Base-by-base conservation (phyloP, 345 rosid genomes). In the Linum trigynum region DNA sequence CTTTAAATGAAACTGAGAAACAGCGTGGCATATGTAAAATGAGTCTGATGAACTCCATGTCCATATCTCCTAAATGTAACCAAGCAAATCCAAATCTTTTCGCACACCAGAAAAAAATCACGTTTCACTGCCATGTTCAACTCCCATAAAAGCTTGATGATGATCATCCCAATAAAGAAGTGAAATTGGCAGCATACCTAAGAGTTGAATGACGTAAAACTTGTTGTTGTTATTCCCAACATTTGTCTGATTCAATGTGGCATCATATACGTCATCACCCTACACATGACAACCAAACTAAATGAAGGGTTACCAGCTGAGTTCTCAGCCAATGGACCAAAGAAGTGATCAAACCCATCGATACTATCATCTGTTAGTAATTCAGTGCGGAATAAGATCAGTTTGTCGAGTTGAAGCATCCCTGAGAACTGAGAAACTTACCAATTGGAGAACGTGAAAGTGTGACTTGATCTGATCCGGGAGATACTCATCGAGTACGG, bases 211-310 rank as follows among this genome's bases (percentile, higher is more conserved):
- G 66, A 80, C 84, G 71, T 77, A 87, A 82, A 87, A 87, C 75
- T 89, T 92, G 85, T 92, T 87, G 63, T 89, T 92, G 71, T 89
- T 89, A 51, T 73, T 72, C 66, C 82, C 84, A 57, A 86, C 78
- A 75, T 89, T 84, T 58, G 96, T 87, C 76, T 92, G 96, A 70
- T 89, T 92, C 71, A 89, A 76, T 81, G 84, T 84, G 38, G 92
- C 95, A 80, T 89, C 96, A 72, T 86, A 92, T 51, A 87, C 64
- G 70, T 81, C 87, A 75, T 80, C 83, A 69, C 81, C 91, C 98
- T 87, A 84, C 74, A 85, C 43, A 63, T 10, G 43, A 61, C 48
- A 11, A 11, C 63, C 64, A 64, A 60, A 35, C 10, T 50, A 39
- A 41, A 61, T 5, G 36, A n/a, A 40, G 48, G 38, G 0, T 35